Percentiles rank a stretch among this genome's conserved stretches.
These are phyloP conservation scores for Solanum habrochaites DNA, from an alignment of 257 asterid genomes.

Conservation along the genomic window DNA sequence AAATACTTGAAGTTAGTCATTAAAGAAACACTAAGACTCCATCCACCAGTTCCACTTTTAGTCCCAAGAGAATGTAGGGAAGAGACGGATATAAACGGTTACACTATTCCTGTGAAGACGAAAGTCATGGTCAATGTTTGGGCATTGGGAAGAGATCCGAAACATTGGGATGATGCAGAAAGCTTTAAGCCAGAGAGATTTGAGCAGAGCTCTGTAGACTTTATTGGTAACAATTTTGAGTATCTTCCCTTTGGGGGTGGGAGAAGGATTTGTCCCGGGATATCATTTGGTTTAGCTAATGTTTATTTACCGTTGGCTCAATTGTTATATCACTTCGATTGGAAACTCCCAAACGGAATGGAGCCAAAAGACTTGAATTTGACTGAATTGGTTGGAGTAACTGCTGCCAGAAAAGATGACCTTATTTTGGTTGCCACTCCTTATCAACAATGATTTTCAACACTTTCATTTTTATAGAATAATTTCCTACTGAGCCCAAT, in stretches of 20 bases:
- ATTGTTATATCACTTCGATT: background rate
- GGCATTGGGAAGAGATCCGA: background rate
- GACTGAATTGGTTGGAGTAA: background rate
- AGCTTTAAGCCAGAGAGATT: slow-evolving; percentile 1
- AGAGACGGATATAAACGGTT: background rate
- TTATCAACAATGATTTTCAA: background rate
- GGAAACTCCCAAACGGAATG: background rate
- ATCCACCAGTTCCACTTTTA: background rate
- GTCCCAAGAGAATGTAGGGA: background rate
- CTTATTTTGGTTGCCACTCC: background rate
- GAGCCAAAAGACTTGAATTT: background rate
- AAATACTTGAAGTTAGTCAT: background rate
- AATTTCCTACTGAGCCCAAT: background rate
- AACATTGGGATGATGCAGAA: background rate
- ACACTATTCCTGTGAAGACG: background rate
- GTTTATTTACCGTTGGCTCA: background rate
- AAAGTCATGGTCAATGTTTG: background rate
- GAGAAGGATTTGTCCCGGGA: background rate
- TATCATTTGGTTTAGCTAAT: background rate
- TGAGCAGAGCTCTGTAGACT: background rate
- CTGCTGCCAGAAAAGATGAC: background rate
- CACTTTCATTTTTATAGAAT: background rate
- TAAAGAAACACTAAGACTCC: background rate
- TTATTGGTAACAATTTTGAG: background rate
- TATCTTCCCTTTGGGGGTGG: background rate